These are phyloP conservation scores for Ophiostoma triangulosporum DNA, from an alignment of 2,329 filamentous ascomycete species.

Conservation along the genomic window DNA sequence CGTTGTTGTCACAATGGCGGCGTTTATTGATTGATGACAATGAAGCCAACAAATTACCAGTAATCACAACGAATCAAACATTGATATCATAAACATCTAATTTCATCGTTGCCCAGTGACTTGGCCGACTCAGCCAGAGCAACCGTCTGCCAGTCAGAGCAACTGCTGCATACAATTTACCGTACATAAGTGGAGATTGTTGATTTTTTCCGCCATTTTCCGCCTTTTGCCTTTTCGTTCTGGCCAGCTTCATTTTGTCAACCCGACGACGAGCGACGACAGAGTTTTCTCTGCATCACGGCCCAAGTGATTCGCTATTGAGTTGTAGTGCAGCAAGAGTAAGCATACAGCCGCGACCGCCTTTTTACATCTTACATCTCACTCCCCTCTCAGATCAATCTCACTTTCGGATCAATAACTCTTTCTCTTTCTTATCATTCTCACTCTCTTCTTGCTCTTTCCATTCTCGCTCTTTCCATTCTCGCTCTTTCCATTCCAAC, in stretches of 20 bases:
- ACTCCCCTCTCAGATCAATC: not conserved
- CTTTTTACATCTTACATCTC: too few species aligned
- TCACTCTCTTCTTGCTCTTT: not conserved
- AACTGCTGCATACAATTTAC: constrained; percentile 1
- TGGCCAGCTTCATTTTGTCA: not conserved
- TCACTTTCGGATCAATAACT: not conserved
- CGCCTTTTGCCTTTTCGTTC: not conserved
- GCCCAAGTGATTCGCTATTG: not conserved
- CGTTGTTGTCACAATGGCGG: too few species aligned
- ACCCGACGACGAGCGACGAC: not conserved
- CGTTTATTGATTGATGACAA: too few species aligned
- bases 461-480: not conserved
- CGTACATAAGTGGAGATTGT: not conserved
- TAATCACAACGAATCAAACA: too few species aligned
- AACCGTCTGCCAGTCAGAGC: too few species aligned
- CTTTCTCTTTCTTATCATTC: not conserved
- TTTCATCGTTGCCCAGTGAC: not conserved
- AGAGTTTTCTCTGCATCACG: not conserved
- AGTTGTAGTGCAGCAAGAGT: too few species aligned
- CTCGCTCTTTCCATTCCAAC: not conserved
- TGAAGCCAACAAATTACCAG: too few species aligned
- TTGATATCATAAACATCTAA: too few species aligned
- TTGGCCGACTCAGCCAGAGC: too few species aligned
- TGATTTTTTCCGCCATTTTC: not conserved
- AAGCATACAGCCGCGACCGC: too few species aligned